Evolutionary conservation across 345 rosid species (phyloP), one percentile per base, ranked within the genome.

Genomic region (Camelina sativa): DNA sequence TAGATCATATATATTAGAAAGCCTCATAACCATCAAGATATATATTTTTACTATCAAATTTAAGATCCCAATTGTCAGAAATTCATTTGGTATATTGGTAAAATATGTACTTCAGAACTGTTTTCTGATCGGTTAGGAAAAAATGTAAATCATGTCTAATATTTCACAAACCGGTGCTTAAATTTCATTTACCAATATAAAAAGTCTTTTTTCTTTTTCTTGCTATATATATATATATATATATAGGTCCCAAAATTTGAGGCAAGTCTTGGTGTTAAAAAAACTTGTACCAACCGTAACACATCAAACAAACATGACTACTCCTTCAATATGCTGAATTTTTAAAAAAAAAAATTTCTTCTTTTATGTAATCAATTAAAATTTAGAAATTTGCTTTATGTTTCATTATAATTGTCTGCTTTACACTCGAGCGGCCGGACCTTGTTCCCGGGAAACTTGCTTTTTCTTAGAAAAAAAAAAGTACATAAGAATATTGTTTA

Each of bases 341-440:
- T 28, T 17, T 11, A n/a, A n/a, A n/a, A n/a, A 25, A 23, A 8
- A 8, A 8, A 17, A 0, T 58, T 58, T 67, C 23, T 38, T 67
- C 54, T 59, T 50, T 68, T 52, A 6, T 9, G 17, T 30, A 43
- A 75, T 69, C 51, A 70, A 55, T 47, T 64, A 48, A 47, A 46
- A 64, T 34, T 47, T 34, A 4, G 34, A 69, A 69, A 61, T 46
- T 63, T 46, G 67, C 76, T 77, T 77, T 77, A 40, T 64, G 67
- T 70, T 69, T 16, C 74, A 76, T 62, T 50, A 77, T 77, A 37
- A 56, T 64, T 64, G 67, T 63, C 37, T 77, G 76, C 80, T 77
- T 77, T 77, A 77, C 76, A 77, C 71, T 77, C 76, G 80, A 64
- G 76, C 76, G 72, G 72, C 76, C 67, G 80, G 67, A 41, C 76